Evolutionary conservation across 1,284 basidiomycete genomes (phyloP).

Genomic region (Ganoderma lingzhi): DNA sequence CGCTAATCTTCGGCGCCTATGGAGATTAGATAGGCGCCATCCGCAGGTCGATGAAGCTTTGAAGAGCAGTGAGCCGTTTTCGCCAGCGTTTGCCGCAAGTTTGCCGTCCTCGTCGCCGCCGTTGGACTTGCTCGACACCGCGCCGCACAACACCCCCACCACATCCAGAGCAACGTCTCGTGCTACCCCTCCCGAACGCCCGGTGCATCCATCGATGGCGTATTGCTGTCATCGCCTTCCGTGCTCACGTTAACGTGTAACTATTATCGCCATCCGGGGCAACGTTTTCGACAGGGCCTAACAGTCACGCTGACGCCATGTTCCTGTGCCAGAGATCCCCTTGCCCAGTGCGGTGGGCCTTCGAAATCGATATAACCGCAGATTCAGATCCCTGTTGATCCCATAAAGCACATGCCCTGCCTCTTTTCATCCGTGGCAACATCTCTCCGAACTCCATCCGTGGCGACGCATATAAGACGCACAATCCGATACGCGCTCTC

Average conservation of each 20-base stretch:
- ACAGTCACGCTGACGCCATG: conserved; percentile 27
- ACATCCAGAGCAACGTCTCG: not conserved
- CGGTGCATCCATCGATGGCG: conserved; percentile 27
- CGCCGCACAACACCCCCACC: not conserved
- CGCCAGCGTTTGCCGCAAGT: not conserved
- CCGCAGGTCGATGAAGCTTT: too few relatives aligned
- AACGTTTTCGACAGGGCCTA: conserved; percentile 2
- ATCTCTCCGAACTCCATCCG: conserved; percentile 35
- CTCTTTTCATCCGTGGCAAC: conserved; percentile 30
- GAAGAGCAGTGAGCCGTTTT: not conserved
- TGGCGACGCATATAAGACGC: conserved; percentile 30
- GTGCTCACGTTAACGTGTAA: conserved; percentile 26
- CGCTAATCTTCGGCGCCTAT: conserved; percentile 11
- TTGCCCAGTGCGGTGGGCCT: conserved; percentile 23
- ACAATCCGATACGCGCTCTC: conserved; percentile 19
- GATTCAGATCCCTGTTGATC: conserved; percentile 8
- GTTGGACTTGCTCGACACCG: conserved; percentile 3
- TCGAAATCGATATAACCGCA: conserved; percentile 29
- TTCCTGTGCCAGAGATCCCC: conserved; percentile 28
- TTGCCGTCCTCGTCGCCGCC: not conserved
- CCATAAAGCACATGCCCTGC: conserved; percentile 36
- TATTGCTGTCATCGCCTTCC: conserved; percentile 15
- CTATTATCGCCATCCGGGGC: conserved; percentile 8
- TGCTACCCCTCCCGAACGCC: not conserved
- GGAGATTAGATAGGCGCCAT: conserved; percentile 30